Conservation (phyloP, 2,329 filamentous ascomycete genomes). For the Pseudogymnoascus sp. region DNA sequence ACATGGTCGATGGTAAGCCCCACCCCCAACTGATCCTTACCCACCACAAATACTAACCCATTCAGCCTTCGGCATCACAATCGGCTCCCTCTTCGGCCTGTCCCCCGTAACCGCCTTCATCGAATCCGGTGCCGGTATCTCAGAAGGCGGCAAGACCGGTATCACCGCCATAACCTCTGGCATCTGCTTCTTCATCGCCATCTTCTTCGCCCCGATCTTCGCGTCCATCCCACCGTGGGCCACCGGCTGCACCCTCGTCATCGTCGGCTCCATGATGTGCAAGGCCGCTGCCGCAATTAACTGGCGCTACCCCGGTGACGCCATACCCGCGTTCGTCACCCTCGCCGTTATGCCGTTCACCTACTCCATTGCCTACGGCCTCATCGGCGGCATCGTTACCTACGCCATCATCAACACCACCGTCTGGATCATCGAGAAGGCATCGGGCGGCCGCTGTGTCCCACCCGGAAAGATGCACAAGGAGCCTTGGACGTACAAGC, state of each 20-base stretch:
- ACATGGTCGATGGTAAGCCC: slow-evolving; percentile 63
- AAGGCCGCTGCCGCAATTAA: slow-evolving; percentile 75
- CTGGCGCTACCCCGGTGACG: slow-evolving; percentile 80
- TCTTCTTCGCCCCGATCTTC: slow-evolving; percentile 88
- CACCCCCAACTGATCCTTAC: background rate
- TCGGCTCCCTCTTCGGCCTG: slow-evolving; percentile 70
- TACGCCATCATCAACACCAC: slow-evolving; percentile 70
- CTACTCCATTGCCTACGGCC: slow-evolving; percentile 79
- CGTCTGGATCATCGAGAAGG: slow-evolving; percentile 63
- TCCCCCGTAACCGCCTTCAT: slow-evolving; percentile 83
- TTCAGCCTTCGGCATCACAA: slow-evolving; percentile 53
- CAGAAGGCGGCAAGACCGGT: slow-evolving; percentile 78
- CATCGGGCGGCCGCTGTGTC: slow-evolving; percentile 61
- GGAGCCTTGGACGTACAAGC: slow-evolving; percentile 73
- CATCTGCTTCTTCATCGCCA: slow-evolving; percentile 76
- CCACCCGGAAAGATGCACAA: slow-evolving; percentile 71
- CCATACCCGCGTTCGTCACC: slow-evolving; percentile 76
- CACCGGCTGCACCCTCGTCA: slow-evolving; percentile 78
- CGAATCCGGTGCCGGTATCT: slow-evolving; percentile 84
- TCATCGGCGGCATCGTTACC: slow-evolving; percentile 69
- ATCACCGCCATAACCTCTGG: slow-evolving; percentile 75
- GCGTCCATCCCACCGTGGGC: slow-evolving; percentile 86
- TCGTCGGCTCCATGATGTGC: slow-evolving; percentile 86
- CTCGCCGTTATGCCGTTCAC: slow-evolving; percentile 85
- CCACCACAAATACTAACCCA: background rate